Evolutionary conservation across 2,329 filamentous ascomycete genomes (phyloP).

Genomic region (Aspergillus luchuensis): DNA sequence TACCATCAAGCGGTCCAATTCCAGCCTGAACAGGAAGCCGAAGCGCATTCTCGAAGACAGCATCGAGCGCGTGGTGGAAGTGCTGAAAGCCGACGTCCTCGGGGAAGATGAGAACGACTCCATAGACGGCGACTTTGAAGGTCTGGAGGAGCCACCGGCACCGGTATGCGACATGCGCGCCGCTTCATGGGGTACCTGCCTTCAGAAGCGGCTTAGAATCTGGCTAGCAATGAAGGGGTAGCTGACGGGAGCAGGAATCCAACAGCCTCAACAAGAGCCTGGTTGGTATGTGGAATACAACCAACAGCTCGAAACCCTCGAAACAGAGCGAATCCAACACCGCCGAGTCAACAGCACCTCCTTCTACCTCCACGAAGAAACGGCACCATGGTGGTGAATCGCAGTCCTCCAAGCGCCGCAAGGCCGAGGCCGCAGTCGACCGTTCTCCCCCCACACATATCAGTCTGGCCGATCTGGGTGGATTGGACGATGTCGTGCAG

Average conservation of each 20-base stretch:
- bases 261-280: conserved; percentile 70
- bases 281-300: conserved; percentile 61
- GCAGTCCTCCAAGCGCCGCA: conserved; percentile 63
- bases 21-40: conserved; percentile 77
- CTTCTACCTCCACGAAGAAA: conserved; percentile 51
- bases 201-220: not conserved
- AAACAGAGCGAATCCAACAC: conserved; percentile 33
- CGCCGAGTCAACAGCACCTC: conserved; percentile 28
- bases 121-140: conserved; percentile 54
- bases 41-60: conserved; percentile 81
- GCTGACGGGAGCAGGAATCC: conserved; percentile 46
- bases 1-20: conserved; percentile 81
- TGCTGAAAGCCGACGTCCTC: conserved; percentile 66
- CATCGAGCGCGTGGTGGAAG: conserved; percentile 77
- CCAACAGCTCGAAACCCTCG: conserved; percentile 39
- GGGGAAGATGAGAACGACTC: conserved; percentile 57
- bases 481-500: conserved; percentile 70
- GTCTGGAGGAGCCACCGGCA: conserved; percentile 44
- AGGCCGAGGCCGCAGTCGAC: conserved; percentile 59
- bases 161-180: conserved; percentile 27
- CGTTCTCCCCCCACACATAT: conserved; percentile 67
- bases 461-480: conserved; percentile 71
- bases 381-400: conserved; percentile 68
- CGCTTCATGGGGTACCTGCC: not conserved
- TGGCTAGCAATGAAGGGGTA: not conserved